Conservation (phyloP, 345 rosid genomes). For the Dipteronia dyeriana region DNA sequence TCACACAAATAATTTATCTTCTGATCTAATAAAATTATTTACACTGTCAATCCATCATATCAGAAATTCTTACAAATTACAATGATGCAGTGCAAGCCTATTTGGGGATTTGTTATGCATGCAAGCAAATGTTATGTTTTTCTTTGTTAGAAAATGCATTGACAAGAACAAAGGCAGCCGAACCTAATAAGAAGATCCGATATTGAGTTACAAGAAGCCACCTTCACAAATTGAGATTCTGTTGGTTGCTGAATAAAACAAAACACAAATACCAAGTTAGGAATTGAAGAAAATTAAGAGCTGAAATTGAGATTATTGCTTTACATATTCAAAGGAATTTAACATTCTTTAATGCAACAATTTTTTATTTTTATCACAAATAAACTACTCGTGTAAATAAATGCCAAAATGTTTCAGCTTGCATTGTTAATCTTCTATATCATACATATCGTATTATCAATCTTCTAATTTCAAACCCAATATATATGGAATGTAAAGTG, state of each 20-base stretch:
- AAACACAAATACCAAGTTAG: constrained; percentile 10
- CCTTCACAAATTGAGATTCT: constrained; percentile 73
- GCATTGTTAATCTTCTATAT: background rate
- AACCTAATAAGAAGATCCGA: constrained; percentile 79
- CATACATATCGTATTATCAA: background rate
- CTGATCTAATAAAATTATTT: background rate
- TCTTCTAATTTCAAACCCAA: background rate
- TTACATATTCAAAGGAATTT: background rate
- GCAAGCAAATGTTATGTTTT: background rate
- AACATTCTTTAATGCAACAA: constrained; percentile 5
- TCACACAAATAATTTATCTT: background rate
- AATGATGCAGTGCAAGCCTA: background rate
- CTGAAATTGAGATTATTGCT: background rate
- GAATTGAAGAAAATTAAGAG: background rate
- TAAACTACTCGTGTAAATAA: background rate
- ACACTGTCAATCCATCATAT: background rate
- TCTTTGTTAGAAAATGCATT: background rate
- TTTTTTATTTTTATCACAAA: background rate
- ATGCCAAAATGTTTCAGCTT: background rate
- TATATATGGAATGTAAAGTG: too few species aligned
- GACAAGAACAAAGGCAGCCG: constrained; percentile 12
- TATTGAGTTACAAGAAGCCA: constrained; percentile 70
- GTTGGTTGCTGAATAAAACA: constrained; percentile 53
- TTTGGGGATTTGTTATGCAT: background rate
- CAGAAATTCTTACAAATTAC: background rate